These are phyloP conservation scores for Halophytophthora polymorphica DNA, from an alignment of 352 stramenopile genomes.

Conservation along the genomic window DNA sequence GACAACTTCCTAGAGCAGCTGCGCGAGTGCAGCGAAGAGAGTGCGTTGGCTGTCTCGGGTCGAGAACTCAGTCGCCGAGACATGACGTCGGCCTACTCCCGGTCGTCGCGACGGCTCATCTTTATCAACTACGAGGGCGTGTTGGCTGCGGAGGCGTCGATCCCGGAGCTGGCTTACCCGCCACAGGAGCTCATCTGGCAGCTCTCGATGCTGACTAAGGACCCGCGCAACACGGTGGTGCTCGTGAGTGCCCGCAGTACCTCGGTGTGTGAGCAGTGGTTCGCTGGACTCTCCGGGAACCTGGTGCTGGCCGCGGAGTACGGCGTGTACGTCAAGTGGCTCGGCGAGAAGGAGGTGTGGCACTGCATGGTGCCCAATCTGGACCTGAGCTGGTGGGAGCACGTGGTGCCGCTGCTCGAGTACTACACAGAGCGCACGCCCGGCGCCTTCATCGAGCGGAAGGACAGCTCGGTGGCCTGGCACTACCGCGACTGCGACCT, in stretches of 20 bases:
- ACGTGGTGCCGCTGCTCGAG: conserved; percentile 72
- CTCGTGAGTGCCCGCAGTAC: conserved; percentile 69
- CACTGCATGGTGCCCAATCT: conserved; percentile 80
- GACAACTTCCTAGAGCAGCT: conserved; percentile 82
- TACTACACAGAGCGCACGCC: conserved; percentile 85
- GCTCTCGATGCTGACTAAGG: conserved; percentile 76
- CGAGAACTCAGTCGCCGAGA: conserved; percentile 78
- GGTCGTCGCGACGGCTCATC: conserved; percentile 61
- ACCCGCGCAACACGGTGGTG: conserved; percentile 74
- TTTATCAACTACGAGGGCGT: conserved; percentile 92
- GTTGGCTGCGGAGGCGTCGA: conserved; percentile 73
- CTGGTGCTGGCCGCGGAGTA: conserved; percentile 78
- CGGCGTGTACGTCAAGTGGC: conserved; percentile 78
- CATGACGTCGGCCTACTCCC: conserved; percentile 82
- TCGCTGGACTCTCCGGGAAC: conserved; percentile 55
- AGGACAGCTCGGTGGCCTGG: conserved; percentile 86
- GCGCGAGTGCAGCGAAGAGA: conserved; percentile 75
- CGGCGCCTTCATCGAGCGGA: conserved; percentile 80
- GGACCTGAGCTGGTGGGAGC: conserved; percentile 77
- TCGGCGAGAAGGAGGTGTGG: conserved; percentile 58
- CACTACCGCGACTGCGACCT: conserved; percentile 89
- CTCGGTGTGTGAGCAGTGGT: conserved; percentile 77
- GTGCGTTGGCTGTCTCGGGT: conserved; percentile 56
- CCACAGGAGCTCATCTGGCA: conserved; percentile 82
- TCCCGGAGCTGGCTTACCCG: conserved; percentile 85